phyloP scores from a whole-genome alignment of 1,284 basidiomycete species.

The Microbotryomycetes sp. region DNA sequence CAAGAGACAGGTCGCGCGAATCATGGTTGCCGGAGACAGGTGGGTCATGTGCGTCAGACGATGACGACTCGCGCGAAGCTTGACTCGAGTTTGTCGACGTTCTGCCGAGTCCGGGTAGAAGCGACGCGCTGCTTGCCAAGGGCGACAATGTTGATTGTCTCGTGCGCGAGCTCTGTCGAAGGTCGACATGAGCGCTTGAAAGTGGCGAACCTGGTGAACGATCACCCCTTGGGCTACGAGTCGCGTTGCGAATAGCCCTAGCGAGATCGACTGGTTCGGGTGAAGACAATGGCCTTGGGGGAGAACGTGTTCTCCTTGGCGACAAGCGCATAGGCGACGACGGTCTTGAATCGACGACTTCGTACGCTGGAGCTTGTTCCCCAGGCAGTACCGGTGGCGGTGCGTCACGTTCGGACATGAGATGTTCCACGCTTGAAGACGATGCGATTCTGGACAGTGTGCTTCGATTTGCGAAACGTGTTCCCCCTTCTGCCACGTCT shows the following conservation, averaged over 20 bases:
- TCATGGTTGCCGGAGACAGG: conserved; percentile 2
- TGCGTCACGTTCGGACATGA: not conserved
- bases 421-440: conserved; percentile 10
- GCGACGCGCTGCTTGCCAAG: not conserved
- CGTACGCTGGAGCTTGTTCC: conserved; percentile 28
- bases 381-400: conserved; percentile 23
- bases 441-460: conserved; percentile 20
- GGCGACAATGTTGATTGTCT: conserved; percentile 1
- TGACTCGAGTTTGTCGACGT: conserved; percentile 12
- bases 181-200: conserved; percentile 17
- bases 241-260: not conserved
- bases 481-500: conserved; percentile 2
- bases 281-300: not conserved
- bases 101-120: conserved; percentile 2
- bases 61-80: conserved; percentile 18
- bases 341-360: conserved; percentile 11
- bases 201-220: not conserved
- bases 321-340: conserved; percentile 6
- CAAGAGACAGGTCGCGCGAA: conserved; percentile 6
- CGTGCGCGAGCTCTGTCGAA: conserved; percentile 5
- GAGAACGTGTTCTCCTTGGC: not conserved
- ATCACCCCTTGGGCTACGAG: not conserved
- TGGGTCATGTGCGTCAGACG: conserved; percentile 3
- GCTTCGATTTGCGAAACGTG: not conserved
- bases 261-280: not conserved